phyloP scores from a whole-genome alignment of 2,329 filamentous ascomycete genomes.

The Plectosphaerella sp. region DNA sequence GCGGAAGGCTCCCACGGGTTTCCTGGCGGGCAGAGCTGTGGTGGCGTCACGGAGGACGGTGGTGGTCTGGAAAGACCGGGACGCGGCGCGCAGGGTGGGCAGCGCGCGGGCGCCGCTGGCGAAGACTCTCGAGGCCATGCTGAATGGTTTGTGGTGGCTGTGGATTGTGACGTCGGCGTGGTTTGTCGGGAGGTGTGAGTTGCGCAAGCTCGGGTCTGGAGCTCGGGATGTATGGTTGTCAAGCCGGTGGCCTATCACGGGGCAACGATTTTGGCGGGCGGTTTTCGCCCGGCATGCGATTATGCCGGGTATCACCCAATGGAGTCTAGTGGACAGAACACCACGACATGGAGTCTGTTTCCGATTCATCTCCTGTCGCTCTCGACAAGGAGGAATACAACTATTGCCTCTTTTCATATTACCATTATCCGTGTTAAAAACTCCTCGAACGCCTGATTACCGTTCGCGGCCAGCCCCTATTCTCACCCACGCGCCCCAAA shows the following conservation, averaged over 20 bases:
- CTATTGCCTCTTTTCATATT: too few relatives aligned
- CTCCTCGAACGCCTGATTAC: too few relatives aligned
- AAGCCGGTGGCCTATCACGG: too few relatives aligned
- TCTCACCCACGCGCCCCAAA: too few relatives aligned
- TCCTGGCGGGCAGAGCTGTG: slow-evolving; percentile 47
- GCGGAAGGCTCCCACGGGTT: slow-evolving; percentile 57
- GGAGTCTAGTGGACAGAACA: too few relatives aligned
- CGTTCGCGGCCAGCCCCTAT: too few relatives aligned
- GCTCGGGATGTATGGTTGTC: background rate
- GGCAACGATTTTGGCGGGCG: too few relatives aligned
- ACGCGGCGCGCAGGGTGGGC: slow-evolving; percentile 17
- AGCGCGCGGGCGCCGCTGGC: slow-evolving; percentile 32
- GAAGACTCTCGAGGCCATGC: slow-evolving; percentile 44
- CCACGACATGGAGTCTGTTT: too few relatives aligned
- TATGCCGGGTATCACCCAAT: too few relatives aligned
- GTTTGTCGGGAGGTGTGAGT: background rate
- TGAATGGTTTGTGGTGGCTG: slow-evolving; percentile 10
- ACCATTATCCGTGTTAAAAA: background rate
- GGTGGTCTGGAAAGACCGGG: slow-evolving; percentile 47
- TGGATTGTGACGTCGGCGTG: background rate
- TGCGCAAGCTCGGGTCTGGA: background rate
- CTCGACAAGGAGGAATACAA: too few relatives aligned
- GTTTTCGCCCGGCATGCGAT: too few relatives aligned
- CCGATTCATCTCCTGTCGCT: too few relatives aligned
- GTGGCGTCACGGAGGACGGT: slow-evolving; percentile 36